Evolutionary conservation across 2,329 filamentous ascomycete species (phyloP), one percentile per base, ranked within the genome.

Genomic region (Knufia fluminis): DNA sequence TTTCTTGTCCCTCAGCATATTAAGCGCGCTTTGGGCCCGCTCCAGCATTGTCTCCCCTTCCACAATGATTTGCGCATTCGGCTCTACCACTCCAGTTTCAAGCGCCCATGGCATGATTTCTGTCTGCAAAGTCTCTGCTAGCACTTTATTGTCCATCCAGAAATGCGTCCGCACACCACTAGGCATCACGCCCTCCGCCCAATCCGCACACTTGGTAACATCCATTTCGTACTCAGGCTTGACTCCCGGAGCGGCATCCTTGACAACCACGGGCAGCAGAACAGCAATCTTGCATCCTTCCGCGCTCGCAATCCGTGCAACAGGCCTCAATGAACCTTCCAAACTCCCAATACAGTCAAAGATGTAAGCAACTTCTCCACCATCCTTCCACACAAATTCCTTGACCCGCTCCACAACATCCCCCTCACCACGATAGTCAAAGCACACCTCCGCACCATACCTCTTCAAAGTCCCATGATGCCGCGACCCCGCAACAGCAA

Each of bases 221-320:
- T 79, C 74, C 74, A 79, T 77, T 31, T 68, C 68, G 49, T 79
- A 82, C 53, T 73, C 67, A 0, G 79, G 78, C 51, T 62, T 65
- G 16, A 70, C 19, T 12, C 63, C 1, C 3, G 71, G 66, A 0
- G 66, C 71, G 0, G 78, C 71, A 52, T 80, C 74, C 38, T 64
- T 69, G 39, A 79, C 55, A 50, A 83, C 77, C 14, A 82, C 72
- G 0, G 80, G 80, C 4, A 84, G 62, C 64, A 83, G 71, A 14
- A 82, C 63, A 0, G 78, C 80, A 0, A 83, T 76, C 20, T 64
- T 76, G 3, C 69, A 64, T 0, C 76, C 76, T 3, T 38, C 9
- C 1, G 47, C 60, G 51, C 69, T 63, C 0, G 75, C 77, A 20
- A 83, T 65, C 54, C 69, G 69, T 3, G 70, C 67, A 28, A 83